Evolutionary conservation across 2,329 filamentous ascomycete species (phyloP), one percentile per base, ranked within the genome.

Genomic region (Alternaria hordeiaustralica): DNA sequence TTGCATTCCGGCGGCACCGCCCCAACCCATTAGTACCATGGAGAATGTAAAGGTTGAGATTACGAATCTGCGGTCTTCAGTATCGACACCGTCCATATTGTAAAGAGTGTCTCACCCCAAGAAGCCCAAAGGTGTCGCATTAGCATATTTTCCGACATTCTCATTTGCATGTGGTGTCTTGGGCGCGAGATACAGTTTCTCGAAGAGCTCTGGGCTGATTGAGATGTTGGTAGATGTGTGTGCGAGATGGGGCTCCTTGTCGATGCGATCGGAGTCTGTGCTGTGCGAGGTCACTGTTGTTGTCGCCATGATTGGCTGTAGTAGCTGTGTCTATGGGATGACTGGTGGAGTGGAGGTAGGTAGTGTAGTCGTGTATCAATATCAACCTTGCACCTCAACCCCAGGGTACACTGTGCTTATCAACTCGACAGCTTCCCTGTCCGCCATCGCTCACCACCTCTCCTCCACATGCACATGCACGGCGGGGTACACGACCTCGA

Each of bases 21-120:
- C 78, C 77, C 79, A 81, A 5, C 77, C 79, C 73, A 81, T 81
- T 18, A 80, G 58, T 7, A 82, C 71, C 77, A 81, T 82, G 12
- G 72, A 71, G 58, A 81, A 82, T 1, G 79, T 80, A 51, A 81
- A 80, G 6, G 79, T 81, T 23, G 74, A 75, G 58, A 82, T 81
- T 1, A 81, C 79, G 62, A 81, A 81, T 10, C 73, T 75, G 26
- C 28, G 6, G 7, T 9, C 4, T 2, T 13, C 9, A 58, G 30
- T 9, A 23, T 50, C 8, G 15, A 9, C 5, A 7, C 8, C 5
- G 6, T 8, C 6, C 9, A 7, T 2, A 5, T 2, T 6, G 28
- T 3, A n/a, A 36, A 3, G 10, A 7, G 8, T 0, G 18, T 41
- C 64, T n/a, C 68, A 74, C 71, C 74, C 75, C 13, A 77, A 53